Percentiles rank a stretch among this genome's conserved stretches.
These are phyloP conservation scores for Talaromyces sp. DNA, from an alignment of 2,329 filamentous ascomycete genomes.

Conservation along the genomic window DNA sequence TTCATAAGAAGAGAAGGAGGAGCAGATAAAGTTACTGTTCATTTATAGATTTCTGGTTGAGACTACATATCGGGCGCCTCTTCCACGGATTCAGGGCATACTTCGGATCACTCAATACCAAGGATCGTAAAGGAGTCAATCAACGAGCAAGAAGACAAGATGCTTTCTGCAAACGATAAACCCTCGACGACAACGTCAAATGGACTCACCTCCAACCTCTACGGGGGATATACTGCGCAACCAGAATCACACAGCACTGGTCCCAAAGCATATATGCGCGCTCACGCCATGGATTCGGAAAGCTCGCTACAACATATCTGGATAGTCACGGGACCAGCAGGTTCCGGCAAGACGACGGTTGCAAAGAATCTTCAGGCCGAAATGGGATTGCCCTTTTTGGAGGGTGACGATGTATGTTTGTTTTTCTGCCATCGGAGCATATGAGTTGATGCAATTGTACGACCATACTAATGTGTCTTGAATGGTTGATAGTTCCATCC, in stretches of 20 bases:
- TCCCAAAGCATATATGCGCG: constrained; percentile 11
- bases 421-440: not conserved
- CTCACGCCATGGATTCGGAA: constrained; percentile 1
- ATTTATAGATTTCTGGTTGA: not conserved
- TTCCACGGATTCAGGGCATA: constrained; percentile 6
- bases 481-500: constrained; percentile 42
- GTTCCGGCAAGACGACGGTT: constrained; percentile 74
- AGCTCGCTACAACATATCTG: constrained; percentile 63
- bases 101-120: not conserved
- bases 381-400: constrained; percentile 67
- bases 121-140: not conserved
- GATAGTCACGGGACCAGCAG: constrained; percentile 74
- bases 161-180: constrained; percentile 19
- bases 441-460: not conserved
- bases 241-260: not conserved
- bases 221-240: constrained; percentile 6
- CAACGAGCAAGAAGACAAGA: not conserved
- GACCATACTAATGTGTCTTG: not conserved
- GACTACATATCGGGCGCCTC: not conserved
- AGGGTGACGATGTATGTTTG: constrained; percentile 69
- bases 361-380: constrained; percentile 61
- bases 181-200: constrained; percentile 13
- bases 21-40: not conserved
- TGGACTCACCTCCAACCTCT: constrained; percentile 17
- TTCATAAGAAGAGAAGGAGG: not conserved